phyloP scores from a whole-genome alignment of 805 yeast species.

The Ogataea sp. region DNA sequence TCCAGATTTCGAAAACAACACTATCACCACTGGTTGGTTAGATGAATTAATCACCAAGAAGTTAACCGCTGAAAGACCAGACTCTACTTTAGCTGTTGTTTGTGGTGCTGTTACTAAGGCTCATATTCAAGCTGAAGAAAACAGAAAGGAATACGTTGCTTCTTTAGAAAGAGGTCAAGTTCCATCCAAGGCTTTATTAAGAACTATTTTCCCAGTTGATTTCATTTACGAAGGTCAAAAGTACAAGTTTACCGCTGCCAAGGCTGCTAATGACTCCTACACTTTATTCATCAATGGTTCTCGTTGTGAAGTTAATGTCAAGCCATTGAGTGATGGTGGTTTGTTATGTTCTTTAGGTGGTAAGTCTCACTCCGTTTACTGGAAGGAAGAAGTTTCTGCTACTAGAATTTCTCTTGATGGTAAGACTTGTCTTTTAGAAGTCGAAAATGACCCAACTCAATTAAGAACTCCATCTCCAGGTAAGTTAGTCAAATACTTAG shows the following conservation, averaged over 20 bases:
- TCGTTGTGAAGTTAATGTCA: slow-evolving; percentile 77
- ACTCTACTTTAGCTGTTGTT: slow-evolving; percentile 78
- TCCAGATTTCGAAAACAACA: slow-evolving; percentile 92
- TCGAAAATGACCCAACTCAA: slow-evolving; percentile 97
- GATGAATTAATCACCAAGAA: slow-evolving; percentile 92
- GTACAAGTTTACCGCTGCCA: slow-evolving; percentile 93
- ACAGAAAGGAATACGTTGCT: slow-evolving; percentile 56
- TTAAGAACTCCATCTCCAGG: slow-evolving; percentile 99
- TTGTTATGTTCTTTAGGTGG: slow-evolving; percentile 83
- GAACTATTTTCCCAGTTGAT: slow-evolving; percentile 86
- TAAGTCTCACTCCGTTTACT: slow-evolving; percentile 88
- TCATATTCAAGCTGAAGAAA: slow-evolving; percentile 65
- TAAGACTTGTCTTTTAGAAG: slow-evolving; percentile 89
- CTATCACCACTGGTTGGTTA: slow-evolving; percentile 98
- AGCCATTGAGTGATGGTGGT: slow-evolving; percentile 92
- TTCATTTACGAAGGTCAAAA: slow-evolving; percentile 91
- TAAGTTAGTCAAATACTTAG: slow-evolving; percentile 86
- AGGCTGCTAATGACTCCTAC: slow-evolving; percentile 78
- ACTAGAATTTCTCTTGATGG: slow-evolving; percentile 93
- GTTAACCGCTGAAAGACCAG: slow-evolving; percentile 96
- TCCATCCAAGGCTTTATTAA: slow-evolving; percentile 71
- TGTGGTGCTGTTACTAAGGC: slow-evolving; percentile 99
- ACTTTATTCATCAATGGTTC: slow-evolving; percentile 92
- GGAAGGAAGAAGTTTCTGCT: slow-evolving; percentile 96
- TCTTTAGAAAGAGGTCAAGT: slow-evolving; percentile 96